Base-by-base conservation (phyloP, 345 rosid species). In the Mallotus nudiflorus region DNA sequence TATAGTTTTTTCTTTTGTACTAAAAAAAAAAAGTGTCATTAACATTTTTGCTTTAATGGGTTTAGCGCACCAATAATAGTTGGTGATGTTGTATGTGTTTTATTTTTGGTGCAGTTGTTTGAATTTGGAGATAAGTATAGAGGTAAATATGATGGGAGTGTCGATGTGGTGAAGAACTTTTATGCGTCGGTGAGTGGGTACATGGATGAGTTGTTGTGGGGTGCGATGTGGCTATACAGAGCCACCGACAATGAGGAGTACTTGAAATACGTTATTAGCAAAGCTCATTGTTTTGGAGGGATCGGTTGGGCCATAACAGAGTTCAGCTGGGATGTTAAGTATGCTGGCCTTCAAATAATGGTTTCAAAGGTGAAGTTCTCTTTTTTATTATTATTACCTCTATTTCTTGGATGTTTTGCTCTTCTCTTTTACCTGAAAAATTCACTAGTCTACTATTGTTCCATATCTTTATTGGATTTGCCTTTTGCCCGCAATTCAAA, bases 151-250 rank as follows among this genome's bases (percentile, higher is more conserved):
- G 99, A 95, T 40, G 88, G 58, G 60, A 89, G 91, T 28, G 57
- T 95, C 19, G 82, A 75, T 50, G 94, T 81, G 73, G 99, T 85
- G 78, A 95, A 85, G 81, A 85, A 77, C 80, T 95, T 92, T 88
- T 95, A 95, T 60, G 89, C 92, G 71, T 95, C 99, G 73, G 97
- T 92, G 82, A 95, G 99, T 82, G 99, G 99, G 45, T 92, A 86
- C 87, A 88, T 78, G 91, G 99, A 95, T 61, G 99, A 95, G 87
- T 76, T 95, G 87, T 73, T 95, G 80, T 95, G 81, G 77, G 74
- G 69, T 39, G 70, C 71, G 31, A 16, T 77, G 73, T 77, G 81
- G 81, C 56, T 77, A 31, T 73, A 77, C 74, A 77, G 73, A 35
- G 81, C 81, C 77, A 77, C 81, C 67, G 77, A 64, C 81, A 68